A percentile compares a stretch with the other conserved stretches of the same genome.
Conservation (phyloP, 805 yeast species). For the Yarrowia keelungensis region DNA sequence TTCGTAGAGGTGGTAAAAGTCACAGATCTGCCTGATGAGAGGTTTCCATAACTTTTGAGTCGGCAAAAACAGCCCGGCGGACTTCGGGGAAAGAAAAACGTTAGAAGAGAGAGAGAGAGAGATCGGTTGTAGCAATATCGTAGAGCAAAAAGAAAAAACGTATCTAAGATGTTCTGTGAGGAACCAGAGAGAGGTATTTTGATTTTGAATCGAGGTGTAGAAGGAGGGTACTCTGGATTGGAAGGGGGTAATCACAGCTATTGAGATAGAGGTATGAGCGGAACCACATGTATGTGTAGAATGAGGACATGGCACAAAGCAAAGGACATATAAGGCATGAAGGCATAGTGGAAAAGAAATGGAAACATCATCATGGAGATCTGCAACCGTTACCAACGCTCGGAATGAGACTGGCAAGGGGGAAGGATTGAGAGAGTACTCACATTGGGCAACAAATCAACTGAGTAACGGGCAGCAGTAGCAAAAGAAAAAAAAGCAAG, state of each 20-base stretch:
- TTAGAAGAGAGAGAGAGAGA: background rate
- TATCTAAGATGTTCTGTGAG: too few relatives aligned
- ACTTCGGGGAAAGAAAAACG: background rate
- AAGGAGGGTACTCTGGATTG: background rate
- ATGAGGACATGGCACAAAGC: background rate
- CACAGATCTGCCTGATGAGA: conserved; percentile 18
- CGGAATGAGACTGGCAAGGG: too few relatives aligned
- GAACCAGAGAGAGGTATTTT: too few relatives aligned
- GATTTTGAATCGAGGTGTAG: too few relatives aligned
- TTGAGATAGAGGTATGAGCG: background rate
- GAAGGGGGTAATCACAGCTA: conserved; percentile 2
- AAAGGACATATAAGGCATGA: too few relatives aligned
- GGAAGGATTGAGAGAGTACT: background rate
- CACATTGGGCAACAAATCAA: conserved; percentile 3
- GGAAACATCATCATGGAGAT: conserved; percentile 6
- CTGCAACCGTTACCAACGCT: background rate
- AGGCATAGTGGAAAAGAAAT: background rate
- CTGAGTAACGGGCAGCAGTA: background rate
- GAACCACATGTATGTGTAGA: background rate
- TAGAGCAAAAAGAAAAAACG: background rate
- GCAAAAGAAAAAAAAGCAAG: background rate
- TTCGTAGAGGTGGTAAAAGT: conserved; percentile 1
- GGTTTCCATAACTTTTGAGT: conserved; percentile 15
- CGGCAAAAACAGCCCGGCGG: background rate
- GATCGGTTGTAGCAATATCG: background rate